Conservation (phyloP, 164 flowering plant genomes). For the Magnolia officinalis region DNA sequence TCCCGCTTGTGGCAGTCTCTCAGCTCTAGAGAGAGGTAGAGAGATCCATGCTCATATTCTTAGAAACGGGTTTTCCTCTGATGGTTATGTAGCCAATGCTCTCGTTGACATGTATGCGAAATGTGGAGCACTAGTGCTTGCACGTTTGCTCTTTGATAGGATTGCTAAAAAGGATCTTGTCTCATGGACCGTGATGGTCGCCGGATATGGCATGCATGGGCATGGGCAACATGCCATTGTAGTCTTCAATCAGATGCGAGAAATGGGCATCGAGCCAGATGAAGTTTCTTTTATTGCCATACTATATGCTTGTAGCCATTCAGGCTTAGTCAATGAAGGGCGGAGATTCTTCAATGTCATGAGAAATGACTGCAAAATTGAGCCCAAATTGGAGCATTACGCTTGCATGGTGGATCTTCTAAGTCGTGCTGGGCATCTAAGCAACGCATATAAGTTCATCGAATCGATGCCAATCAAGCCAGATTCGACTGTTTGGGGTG, state of each 20-base stretch:
- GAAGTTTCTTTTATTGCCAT: slow-evolving; percentile 50
- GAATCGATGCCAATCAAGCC: slow-evolving; percentile 54
- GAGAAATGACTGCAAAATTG: slow-evolving; percentile 44
- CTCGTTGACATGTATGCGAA: slow-evolving; percentile 67
- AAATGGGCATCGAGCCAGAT: slow-evolving; percentile 42
- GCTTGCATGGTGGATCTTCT: slow-evolving; percentile 70
- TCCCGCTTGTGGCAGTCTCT: slow-evolving; percentile 61
- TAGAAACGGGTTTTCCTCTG: slow-evolving; percentile 41
- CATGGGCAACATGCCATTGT: slow-evolving; percentile 51
- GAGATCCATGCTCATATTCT: slow-evolving; percentile 48
- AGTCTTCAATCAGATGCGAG: slow-evolving; percentile 45
- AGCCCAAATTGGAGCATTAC: slow-evolving; percentile 56
- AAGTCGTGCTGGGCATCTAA: slow-evolving; percentile 45
- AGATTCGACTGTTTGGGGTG: slow-evolving; percentile 62
- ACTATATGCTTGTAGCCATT: slow-evolving; percentile 62
- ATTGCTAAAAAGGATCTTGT: slow-evolving; percentile 39
- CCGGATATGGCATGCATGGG: slow-evolving; percentile 74
- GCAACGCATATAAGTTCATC: slow-evolving; percentile 48
- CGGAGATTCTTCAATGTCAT: slow-evolving; percentile 47
- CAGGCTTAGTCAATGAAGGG: slow-evolving; percentile 59
- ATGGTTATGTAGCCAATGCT: slow-evolving; percentile 50
- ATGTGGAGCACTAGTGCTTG: slow-evolving; percentile 48
- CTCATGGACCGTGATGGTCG: slow-evolving; percentile 68
- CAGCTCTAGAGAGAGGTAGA: slow-evolving; percentile 50
- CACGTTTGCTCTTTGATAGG: slow-evolving; percentile 42